Evolutionary conservation across 495 filamentous ascomycete species (phyloP).

Genomic region (Glutinoglossum americanum): DNA sequence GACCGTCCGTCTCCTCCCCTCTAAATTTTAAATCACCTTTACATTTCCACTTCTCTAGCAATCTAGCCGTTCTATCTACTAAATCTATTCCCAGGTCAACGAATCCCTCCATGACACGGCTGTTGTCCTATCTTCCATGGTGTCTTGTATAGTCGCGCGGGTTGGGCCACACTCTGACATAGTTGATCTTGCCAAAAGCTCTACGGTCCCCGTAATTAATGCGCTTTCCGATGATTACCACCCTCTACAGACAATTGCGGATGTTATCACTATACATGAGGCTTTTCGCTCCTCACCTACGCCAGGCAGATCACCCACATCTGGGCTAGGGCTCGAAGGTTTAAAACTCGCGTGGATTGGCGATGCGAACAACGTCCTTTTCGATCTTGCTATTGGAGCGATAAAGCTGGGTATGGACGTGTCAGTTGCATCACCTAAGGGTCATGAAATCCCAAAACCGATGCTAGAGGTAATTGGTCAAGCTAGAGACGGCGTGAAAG

Average conservation of each 20-base stretch:
- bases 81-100: constrained; percentile 34
- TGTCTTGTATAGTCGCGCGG: constrained; percentile 71
- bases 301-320: constrained; percentile 10
- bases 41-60: background rate
- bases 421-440: constrained; percentile 63
- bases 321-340: constrained; percentile 3
- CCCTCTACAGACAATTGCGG: constrained; percentile 78
- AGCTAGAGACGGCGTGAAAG: constrained; percentile 25
- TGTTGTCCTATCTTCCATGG: constrained; percentile 80
- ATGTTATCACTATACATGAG: constrained; percentile 80
- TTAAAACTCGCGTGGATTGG: constrained; percentile 89
- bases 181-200: constrained; percentile 52
- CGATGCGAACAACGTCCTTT: constrained; percentile 92
- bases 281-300: constrained; percentile 31
- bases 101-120: constrained; percentile 81
- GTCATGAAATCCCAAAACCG: constrained; percentile 49
- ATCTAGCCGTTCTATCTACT: background rate
- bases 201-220: constrained; percentile 81
- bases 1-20: no score
- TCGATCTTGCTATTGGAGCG: constrained; percentile 70
- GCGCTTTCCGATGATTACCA: constrained; percentile 76
- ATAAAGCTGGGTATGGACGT: constrained; percentile 72
- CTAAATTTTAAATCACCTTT: background rate
- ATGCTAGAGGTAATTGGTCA: constrained; percentile 53
- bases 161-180: constrained; percentile 72